Base-by-base conservation (phyloP, 2,329 filamentous ascomycete species). In the Aspergillus fumigatiaffinis region DNA sequence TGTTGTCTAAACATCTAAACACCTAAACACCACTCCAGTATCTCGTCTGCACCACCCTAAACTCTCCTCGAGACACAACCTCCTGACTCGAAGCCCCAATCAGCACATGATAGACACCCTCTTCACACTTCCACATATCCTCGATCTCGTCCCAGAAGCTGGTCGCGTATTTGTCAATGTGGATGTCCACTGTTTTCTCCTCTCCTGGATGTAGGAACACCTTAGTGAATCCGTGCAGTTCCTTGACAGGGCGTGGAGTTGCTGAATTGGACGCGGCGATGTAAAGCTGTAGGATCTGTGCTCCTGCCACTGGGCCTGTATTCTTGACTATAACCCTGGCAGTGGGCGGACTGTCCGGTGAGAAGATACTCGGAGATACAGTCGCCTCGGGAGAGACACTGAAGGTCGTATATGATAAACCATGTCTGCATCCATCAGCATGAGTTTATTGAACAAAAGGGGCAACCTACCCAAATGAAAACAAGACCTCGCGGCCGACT, bases 391-490 rank as follows among this genome's bases (percentile, higher is more conserved):
- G 74, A 44, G 78, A 82, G 62, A 81, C 79, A 6, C 69, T 63
- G 68, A 92, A 92, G 0, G 76, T 84, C 0, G 89, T 91, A 73
- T 92, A 92, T 17, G 86, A 89, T 1, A 93, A 79, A 1, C 90
- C 90, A 65, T 91, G 86, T 7, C 90, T 61, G 44, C 8, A 46
- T 28, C 2, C 23, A 17, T 29, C 6, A 42, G 53, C 51, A 51
- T 58, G 21, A 4, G 26, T 26, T 28, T 35, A 35, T 47, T 4
- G 32, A 59, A 7, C 50, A 9, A 2, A 49, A 25, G 10, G 26
- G 23, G 32, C 17, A 7, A 58, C 63, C 55, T 55, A 66, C 65
- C 66, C 90, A 69, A 94, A 93, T 53, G 87, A 82, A 73, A 92
- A 92, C 47, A 88, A 80, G 1, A 87, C 82, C 3, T 80, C 78